Base-by-base conservation (phyloP, 495 filamentous ascomycete genomes). In the Daldinia grandis region DNA sequence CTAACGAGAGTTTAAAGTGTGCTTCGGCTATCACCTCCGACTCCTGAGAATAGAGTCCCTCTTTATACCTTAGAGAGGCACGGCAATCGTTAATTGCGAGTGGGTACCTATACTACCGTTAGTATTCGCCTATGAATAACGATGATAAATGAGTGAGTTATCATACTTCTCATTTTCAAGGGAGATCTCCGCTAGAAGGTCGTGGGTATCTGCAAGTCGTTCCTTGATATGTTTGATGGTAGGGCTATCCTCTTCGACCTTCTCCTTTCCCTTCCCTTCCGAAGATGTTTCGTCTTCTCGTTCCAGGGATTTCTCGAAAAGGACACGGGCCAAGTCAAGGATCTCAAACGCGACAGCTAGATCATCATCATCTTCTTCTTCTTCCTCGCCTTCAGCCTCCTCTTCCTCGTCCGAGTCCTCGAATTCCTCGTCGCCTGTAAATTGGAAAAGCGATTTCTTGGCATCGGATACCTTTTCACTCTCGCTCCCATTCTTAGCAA, bases 1-100 rank as follows among this genome's bases (percentile, higher is more conserved):
- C 96, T 44, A 99, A 88, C 1, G 96, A 97, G 49, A 98, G 88
- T 78, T 97, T 98, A 82, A 90, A 98, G 78, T 98, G 92, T 38
- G 92, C 95, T 84, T 99, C 95, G 31, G 94, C 93, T 59, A 98
- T 84, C 19, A 94, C 84, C 58, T 90, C 89, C 40, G 93, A 94
- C 54, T 95, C 91, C 54, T 87, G 79, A 1, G 93, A 86, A 75
- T 91, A 95, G 12, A 98, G 85, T 14, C 87, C 82, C 62, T 91
- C 76, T 79, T 95, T 93, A 50, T 97, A 85, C 49, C 84, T 85
- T 8, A 99, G 86, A 5, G 92, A 86, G 5, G 89, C 88, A 74
- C 86, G 88, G 54, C 92, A 83, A 77, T 99, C 95, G 17, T 85
- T 84, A 24, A 97, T 91, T 3, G 95, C 95, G 69, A 91, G 88